A percentile compares a stretch with the other conserved stretches of the same genome.
phyloP scores from a whole-genome alignment of 768 basidiomycete genomes.

The Mycena filopes region DNA sequence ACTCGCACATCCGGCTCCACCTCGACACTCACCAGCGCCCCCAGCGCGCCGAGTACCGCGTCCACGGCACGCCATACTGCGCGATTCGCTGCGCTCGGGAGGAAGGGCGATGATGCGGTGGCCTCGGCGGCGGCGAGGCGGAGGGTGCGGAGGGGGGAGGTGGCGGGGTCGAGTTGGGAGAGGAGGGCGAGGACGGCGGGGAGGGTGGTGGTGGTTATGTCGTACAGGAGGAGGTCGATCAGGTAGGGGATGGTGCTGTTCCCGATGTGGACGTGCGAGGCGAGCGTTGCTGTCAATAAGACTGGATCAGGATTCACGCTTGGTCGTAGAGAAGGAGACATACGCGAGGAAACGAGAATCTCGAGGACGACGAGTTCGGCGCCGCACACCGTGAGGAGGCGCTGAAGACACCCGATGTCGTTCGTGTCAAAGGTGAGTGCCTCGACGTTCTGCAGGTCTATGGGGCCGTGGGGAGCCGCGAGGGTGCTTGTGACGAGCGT shows the following conservation, averaged over 20 bases:
- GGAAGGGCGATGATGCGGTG: neutral
- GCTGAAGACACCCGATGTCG: constrained; percentile 5
- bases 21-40: neutral
- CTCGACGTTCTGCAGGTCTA: neutral
- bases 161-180: neutral
- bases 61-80: constrained; percentile 2
- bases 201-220: neutral
- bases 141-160: constrained; percentile 7
- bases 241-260: neutral
- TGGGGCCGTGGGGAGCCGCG: neutral
- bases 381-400: neutral
- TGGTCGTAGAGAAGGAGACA: neutral
- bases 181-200: constrained; percentile 4
- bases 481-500: constrained; percentile 3
- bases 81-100: neutral
- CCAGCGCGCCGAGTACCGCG: neutral
- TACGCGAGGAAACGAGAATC: constrained; percentile 1
- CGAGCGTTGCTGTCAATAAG: neutral
- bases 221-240: constrained; percentile 10
- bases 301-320: too few relatives aligned
- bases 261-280: constrained; percentile 3
- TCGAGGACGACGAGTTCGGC: constrained; percentile 5
- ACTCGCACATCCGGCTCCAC: neutral
- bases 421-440: constrained; percentile 15
- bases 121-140: constrained; percentile 4